Evolutionary conservation across 2,329 filamentous ascomycete genomes (phyloP), one percentile per base, ranked within the genome.

Genomic region (Fusarium scirpi): DNA sequence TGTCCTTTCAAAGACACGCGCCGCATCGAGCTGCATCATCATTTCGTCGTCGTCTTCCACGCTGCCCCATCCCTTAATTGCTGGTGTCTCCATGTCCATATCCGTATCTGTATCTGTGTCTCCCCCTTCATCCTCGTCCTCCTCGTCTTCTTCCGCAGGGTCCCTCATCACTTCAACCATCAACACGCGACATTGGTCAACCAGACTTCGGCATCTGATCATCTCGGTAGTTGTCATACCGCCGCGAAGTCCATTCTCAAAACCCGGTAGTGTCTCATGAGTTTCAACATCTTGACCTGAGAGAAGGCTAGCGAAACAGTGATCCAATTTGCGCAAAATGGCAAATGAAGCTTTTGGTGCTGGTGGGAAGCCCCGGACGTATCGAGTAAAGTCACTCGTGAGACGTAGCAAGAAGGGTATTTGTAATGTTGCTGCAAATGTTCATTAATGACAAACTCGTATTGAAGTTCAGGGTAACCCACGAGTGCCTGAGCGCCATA

Each of bases 401-500:
- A 97, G 83, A 58, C 90, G 92, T 40, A 98, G 88, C 5, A 98
- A 83, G 76, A 95, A 95, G 4, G 94, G 93, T 15, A 95, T 89
- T 80, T 98, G 94, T 11, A 98, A 82, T 16, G 69, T 67, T 22
- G 74, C 74, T 76, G 27, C 16, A 18, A 22, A n/a, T 3, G 9
- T 8, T 41, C 15, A 3, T 76, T 32, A 75, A 48, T 12, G 16
- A 5, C 2, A 29, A 18, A 15, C 8, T 18, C n/a, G 27, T 12
- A 5, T 12, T 1, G 12, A 5, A 20, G 12, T 10, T 15, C 13
- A 20, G 13, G 0, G 16, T 43, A 6, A 79, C 92, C 78, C 84
- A 94, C 94, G 94, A 24, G 94, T 97, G 12, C 92, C 93, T 30
- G 91, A 93, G 24, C 93, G 87, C 95, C 95, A 98, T 8, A 97